Evolutionary conservation across 768 basidiomycete genomes (phyloP), one percentile per base, ranked within the genome.

Genomic region (Auricularia sp.): DNA sequence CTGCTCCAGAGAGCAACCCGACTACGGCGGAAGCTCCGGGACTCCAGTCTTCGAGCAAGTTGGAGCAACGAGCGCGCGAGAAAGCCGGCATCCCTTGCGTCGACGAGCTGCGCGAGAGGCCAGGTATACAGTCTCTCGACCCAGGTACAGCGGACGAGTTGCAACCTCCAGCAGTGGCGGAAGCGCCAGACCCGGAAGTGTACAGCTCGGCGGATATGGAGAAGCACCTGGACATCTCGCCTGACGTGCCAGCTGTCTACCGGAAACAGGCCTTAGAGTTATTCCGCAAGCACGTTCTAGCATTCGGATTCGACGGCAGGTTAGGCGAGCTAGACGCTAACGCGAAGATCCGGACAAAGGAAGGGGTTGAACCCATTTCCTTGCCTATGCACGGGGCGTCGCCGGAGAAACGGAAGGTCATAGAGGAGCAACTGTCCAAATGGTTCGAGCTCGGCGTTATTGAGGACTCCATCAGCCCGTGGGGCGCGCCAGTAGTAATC

Each of bases 381-480:
- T 18, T 71, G 3, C 73, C 71, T 1, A 69, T 69, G 58, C 75
- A 73, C 61, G 7, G 63, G 0, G 64, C 68, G 0, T 75, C 73
- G 0, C 74, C 71, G 0, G 68, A 67, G 0, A 73, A 71, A 44
- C 21, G 71, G 7, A 68, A 70, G 47, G 66, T 70, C 10, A 74
- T 74, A 14, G 71, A 73, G 45, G 69, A 74, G 54, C 73, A 74
- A 54, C 67, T 73, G 54, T 68, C 74, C 6, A 45, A 64, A 65
- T 79, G 77, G 77, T 66, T 79, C 7, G 62, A 70, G 16, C 64
- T 69, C 3, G 77, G 71, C 0, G 75, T 81, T 0, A 79, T 81
- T 21, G 77, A 81, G 62, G 74, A 73, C 0, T 79, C 78, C 0
- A 63, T 66, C 1, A 79, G 78, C 65, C 79, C 77, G 0, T 82